A percentile compares a stretch with the other conserved stretches of the same genome.
phyloP scores from a whole-genome alignment of 768 basidiomycete genomes.

The Phlebiopsis flavidoalba region DNA sequence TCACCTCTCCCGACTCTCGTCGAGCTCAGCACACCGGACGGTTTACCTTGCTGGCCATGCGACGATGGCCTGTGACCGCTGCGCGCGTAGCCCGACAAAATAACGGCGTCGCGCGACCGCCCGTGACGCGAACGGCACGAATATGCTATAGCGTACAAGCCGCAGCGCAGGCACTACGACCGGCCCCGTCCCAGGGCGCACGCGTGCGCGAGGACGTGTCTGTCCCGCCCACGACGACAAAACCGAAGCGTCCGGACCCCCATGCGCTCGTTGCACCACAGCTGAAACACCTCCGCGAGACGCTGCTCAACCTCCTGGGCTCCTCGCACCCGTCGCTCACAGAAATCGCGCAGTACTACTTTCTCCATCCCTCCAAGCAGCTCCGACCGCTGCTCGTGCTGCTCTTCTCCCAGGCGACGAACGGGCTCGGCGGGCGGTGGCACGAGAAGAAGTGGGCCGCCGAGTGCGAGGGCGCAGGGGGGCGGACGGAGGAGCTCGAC shows the following conservation, averaged over 20 bases:
- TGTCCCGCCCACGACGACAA: neutral
- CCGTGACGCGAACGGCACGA: constrained; percentile 17
- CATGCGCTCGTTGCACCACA: constrained; percentile 68
- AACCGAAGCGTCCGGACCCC: constrained; percentile 49
- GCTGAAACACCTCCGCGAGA: constrained; percentile 63
- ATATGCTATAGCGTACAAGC: constrained; percentile 20
- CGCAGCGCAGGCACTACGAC: constrained; percentile 2
- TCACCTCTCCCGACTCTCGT: neutral
- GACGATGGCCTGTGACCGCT: constrained; percentile 23
- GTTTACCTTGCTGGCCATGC: constrained; percentile 27
- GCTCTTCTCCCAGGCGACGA: constrained; percentile 88
- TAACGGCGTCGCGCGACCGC: neutral
- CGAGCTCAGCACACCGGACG: constrained; percentile 8
- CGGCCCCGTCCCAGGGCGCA: constrained; percentile 1
- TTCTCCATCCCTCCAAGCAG: constrained; percentile 84
- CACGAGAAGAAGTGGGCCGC: constrained; percentile 55
- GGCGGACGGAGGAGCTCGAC: constrained; percentile 61
- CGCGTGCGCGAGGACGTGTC: neutral
- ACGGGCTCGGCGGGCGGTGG: constrained; percentile 75
- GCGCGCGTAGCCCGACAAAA: constrained; percentile 17
- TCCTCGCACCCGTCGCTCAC: constrained; percentile 85
- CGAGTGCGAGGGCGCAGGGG: constrained; percentile 48
- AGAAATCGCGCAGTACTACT: constrained; percentile 90
- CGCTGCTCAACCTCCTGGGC: constrained; percentile 74
- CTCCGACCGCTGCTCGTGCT: constrained; percentile 86